These are phyloP conservation scores for Penicillium fuscoglaucum DNA, from an alignment of 2,329 filamentous ascomycete genomes.

Conservation along the genomic window DNA sequence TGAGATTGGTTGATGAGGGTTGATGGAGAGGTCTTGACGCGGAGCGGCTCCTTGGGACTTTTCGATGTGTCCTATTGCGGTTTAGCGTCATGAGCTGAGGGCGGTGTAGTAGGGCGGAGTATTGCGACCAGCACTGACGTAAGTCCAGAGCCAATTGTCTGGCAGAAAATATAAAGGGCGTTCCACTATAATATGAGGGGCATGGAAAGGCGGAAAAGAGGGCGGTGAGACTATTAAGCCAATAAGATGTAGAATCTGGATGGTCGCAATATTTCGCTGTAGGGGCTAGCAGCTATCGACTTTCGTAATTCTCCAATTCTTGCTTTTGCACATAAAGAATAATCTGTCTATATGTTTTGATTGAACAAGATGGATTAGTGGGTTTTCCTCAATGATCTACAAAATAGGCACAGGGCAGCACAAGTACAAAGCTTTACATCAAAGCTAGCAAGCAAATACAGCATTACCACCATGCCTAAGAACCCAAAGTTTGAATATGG, in stretches of 20 bases:
- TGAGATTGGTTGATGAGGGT: constrained; percentile 23
- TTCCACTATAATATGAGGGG: no score
- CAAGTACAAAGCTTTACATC: constrained; percentile 16
- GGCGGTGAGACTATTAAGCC: background rate
- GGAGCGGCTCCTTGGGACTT: constrained; percentile 40
- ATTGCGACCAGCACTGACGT: background rate
- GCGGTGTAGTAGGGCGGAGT: constrained; percentile 15
- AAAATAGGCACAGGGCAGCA: constrained; percentile 2
- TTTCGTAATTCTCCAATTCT: background rate
- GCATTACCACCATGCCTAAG: constrained; percentile 36
- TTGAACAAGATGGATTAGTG: constrained; percentile 13
- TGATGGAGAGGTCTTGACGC: constrained; percentile 29
- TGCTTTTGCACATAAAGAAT: background rate
- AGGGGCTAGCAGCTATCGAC: background rate
- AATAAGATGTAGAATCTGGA: background rate
- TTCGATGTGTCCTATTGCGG: constrained; percentile 35
- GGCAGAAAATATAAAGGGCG: background rate
- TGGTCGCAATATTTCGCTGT: background rate
- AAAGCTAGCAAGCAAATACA: constrained; percentile 9
- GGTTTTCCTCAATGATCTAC: constrained; percentile 1
- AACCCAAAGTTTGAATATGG: constrained; percentile 49
- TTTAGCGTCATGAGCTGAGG: constrained; percentile 34
- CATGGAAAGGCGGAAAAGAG: background rate
- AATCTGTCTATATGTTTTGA: background rate
- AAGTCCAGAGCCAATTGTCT: background rate